phyloP scores from a whole-genome alignment of 257 asterid species.

The Fraxinus anomala region DNA sequence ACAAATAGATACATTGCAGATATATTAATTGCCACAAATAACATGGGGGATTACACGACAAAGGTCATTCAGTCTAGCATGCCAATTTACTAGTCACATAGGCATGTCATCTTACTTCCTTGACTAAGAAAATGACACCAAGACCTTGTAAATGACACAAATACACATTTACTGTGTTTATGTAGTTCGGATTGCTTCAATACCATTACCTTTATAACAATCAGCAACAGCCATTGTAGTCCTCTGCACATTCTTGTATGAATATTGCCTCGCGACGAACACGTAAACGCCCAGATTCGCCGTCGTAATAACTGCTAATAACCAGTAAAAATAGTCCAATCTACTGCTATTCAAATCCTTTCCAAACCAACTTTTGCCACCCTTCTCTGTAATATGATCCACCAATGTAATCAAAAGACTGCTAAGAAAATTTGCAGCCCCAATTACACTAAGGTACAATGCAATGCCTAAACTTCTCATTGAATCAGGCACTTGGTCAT shows the following conservation, averaged over 20 bases:
- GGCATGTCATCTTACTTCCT: no score
- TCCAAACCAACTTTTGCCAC: constrained; percentile 62
- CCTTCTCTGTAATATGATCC: constrained; percentile 51
- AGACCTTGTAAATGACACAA: neutral
- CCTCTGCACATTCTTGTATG: constrained; percentile 67
- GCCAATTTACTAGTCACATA: no score
- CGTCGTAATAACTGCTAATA: constrained; percentile 57
- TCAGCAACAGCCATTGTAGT: constrained; percentile 51
- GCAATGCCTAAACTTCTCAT: constrained; percentile 89
- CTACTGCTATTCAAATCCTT: constrained; percentile 47
- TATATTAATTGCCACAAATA: no score
- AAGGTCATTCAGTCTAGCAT: no score
- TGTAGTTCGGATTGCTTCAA: no score
- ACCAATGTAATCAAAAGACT: constrained; percentile 63
- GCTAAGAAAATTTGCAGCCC: constrained; percentile 67
- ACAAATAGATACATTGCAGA: no score
- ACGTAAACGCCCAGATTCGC: constrained; percentile 48
- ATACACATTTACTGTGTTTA: no score
- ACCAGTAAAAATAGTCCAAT: constrained; percentile 47
- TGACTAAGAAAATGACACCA: neutral
- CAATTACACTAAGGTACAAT: constrained; percentile 71
- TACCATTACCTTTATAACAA: constrained; percentile 28
- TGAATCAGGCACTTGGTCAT: constrained; percentile 85
- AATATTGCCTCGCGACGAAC: constrained; percentile 51
- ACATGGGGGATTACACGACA: no score